phyloP scores from a whole-genome alignment of 1,139 yeast genomes.

The Suhomyces panamericanus region DNA sequence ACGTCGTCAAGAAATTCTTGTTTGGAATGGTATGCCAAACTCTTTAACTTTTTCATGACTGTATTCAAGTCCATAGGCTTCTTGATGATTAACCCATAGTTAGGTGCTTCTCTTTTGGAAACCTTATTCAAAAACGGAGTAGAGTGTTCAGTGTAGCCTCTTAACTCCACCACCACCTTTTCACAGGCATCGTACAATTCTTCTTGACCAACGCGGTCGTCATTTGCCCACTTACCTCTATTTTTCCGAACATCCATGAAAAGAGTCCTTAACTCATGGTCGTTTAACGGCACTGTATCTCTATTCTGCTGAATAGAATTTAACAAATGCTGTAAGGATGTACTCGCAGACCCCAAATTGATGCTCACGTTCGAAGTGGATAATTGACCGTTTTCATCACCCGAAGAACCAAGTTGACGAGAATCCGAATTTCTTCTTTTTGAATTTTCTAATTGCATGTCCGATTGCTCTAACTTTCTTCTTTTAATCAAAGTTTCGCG shows the following conservation, averaged over 20 bases:
- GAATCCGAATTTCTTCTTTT: slow-evolving; percentile 11
- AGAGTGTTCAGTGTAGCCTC: slow-evolving; percentile 94
- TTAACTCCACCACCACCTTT: slow-evolving; percentile 82
- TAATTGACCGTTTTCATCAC: slow-evolving; percentile 8
- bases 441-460: slow-evolving; percentile 59
- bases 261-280: slow-evolving; percentile 77
- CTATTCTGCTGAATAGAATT: slow-evolving; percentile 77
- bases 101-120: slow-evolving; percentile 96
- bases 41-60: slow-evolving; percentile 83
- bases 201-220: slow-evolving; percentile 93
- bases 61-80: slow-evolving; percentile 97
- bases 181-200: slow-evolving; percentile 97
- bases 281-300: slow-evolving; percentile 73
- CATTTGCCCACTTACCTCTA: slow-evolving; percentile 96
- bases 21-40: slow-evolving; percentile 78
- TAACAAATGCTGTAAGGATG: slow-evolving; percentile 78
- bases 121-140: slow-evolving; percentile 95
- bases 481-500: slow-evolving; percentile 75
- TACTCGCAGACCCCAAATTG: slow-evolving; percentile 77
- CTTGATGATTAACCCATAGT: slow-evolving; percentile 85
- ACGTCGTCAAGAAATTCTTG: slow-evolving; percentile 89
- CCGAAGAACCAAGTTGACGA: slow-evolving; percentile 1
- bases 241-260: slow-evolving; percentile 92
- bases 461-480: slow-evolving; percentile 76
- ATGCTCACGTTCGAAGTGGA: slow-evolving; percentile 23